Evolutionary conservation across 1,139 yeast species (phyloP).

Genomic region (Arxiozyma slooffiae): DNA sequence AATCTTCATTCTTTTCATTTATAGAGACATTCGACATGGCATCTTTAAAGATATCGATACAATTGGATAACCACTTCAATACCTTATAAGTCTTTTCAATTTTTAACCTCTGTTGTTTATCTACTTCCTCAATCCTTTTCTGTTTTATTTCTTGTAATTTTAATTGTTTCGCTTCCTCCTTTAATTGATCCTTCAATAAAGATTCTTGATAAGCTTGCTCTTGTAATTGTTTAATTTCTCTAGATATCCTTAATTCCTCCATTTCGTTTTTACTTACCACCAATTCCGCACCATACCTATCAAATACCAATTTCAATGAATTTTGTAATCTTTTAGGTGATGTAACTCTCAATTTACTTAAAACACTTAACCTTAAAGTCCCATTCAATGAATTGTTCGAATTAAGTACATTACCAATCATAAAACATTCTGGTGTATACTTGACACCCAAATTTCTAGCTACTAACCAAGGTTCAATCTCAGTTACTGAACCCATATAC

Average conservation of each 20-base stretch:
- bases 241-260: conserved; percentile 30
- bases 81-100: conserved; percentile 14
- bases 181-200: conserved; percentile 27
- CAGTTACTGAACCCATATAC: conserved; percentile 28
- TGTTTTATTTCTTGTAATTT: conserved; percentile 8
- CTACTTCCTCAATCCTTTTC: conserved; percentile 10
- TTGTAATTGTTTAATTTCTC: conserved; percentile 33
- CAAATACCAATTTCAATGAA: conserved; percentile 25
- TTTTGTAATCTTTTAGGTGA: conserved; percentile 24
- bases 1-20: neutral
- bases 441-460: conserved; percentile 25
- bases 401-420: conserved; percentile 33
- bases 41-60: conserved; percentile 11
- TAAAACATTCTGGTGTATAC: conserved; percentile 29
- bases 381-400: conserved; percentile 26
- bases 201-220: conserved; percentile 34
- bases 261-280: conserved; percentile 30
- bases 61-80: conserved; percentile 19
- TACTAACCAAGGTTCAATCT: conserved; percentile 31
- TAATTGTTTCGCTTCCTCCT: conserved; percentile 18
- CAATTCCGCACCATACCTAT: conserved; percentile 31
- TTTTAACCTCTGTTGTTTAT: conserved; percentile 7
- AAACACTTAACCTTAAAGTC: conserved; percentile 28
- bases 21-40: neutral
- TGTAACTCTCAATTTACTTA: conserved; percentile 25